Evolutionary conservation across 2,329 filamentous ascomycete species (phyloP).

Genomic region (Fusarium sp.): DNA sequence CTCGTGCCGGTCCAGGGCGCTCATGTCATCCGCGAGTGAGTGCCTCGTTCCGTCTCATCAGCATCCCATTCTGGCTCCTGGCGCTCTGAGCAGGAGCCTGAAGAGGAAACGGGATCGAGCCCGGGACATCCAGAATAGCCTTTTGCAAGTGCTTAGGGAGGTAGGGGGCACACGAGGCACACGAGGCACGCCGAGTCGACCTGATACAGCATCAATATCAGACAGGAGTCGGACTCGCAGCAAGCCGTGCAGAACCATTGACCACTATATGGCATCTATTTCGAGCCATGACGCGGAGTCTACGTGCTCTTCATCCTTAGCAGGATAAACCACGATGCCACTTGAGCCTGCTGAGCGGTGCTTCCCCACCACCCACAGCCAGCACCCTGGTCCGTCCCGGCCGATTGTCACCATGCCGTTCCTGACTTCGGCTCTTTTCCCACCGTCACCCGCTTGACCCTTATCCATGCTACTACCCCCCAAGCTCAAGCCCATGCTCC

Average conservation of each 20-base stretch:
- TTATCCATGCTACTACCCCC: slow-evolving; percentile 15
- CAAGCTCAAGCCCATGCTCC: slow-evolving; percentile 24
- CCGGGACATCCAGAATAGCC: slow-evolving; percentile 10
- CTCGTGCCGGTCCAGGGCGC: slow-evolving; percentile 31
- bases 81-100: neutral
- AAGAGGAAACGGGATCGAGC: slow-evolving; percentile 17
- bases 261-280: slow-evolving; percentile 11
- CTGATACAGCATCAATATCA: slow-evolving; percentile 12
- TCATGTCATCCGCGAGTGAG: slow-evolving; percentile 18
- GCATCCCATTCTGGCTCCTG: slow-evolving; percentile 20
- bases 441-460: slow-evolving; percentile 24
- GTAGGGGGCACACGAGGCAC: slow-evolving; percentile 4
- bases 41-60: slow-evolving; percentile 19
- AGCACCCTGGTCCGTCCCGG: slow-evolving; percentile 40
- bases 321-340: slow-evolving; percentile 5
- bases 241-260: slow-evolving; percentile 8
- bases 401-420: slow-evolving; percentile 42
- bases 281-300: slow-evolving; percentile 28
- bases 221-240: neutral
- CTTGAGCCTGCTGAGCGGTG: slow-evolving; percentile 21
- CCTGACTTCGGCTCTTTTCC: slow-evolving; percentile 40
- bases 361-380: slow-evolving; percentile 33
- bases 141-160: slow-evolving; percentile 29
- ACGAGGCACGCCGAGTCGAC: neutral
- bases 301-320: slow-evolving; percentile 22